Evolutionary conservation across 345 rosid genomes (phyloP).

Genomic region (Bruguiera parviflora): DNA sequence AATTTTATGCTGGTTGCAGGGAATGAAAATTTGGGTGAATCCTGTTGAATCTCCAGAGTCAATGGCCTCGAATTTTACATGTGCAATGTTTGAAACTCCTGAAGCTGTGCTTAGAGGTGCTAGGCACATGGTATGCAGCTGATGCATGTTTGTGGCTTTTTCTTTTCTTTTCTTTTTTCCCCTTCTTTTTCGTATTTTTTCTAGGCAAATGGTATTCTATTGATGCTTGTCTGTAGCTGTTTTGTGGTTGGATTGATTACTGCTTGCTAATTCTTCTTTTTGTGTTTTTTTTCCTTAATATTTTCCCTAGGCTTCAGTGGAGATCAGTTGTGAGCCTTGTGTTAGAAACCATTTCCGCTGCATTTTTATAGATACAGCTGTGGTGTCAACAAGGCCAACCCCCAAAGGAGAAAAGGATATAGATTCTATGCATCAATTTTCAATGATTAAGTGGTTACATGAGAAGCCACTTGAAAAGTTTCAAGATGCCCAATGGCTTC

Average conservation of each 20-base stretch:
- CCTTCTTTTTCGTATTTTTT: too few relatives aligned
- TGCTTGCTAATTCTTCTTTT: too few relatives aligned
- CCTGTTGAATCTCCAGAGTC: conserved; percentile 95
- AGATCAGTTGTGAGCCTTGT: conserved; percentile 94
- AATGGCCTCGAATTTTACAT: conserved; percentile 81
- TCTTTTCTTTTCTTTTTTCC: too few relatives aligned
- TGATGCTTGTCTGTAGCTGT: conserved; percentile 5
- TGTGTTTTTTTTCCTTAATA: neutral
- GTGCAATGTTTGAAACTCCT: conserved; percentile 86
- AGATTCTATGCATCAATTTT: conserved; percentile 85
- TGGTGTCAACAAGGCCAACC: conserved; percentile 90
- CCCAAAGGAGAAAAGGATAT: conserved; percentile 70
- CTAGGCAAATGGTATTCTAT: neutral
- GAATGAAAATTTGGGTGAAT: conserved; percentile 37
- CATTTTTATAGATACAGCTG: conserved; percentile 73
- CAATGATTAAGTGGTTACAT: conserved; percentile 82
- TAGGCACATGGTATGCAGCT: conserved; percentile 79
- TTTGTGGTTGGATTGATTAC: too few relatives aligned
- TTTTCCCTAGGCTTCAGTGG: conserved; percentile 75
- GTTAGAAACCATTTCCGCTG: conserved; percentile 71
- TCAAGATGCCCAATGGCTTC: conserved; percentile 95
- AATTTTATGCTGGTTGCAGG: too few relatives aligned
- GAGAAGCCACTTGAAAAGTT: conserved; percentile 83
- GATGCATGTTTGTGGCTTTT: neutral
- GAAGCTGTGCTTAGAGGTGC: conserved; percentile 94